A percentile compares a stretch with the other conserved stretches of the same genome.
phyloP scores from a whole-genome alignment of 495 filamentous ascomycete species.

The Aspergillus coremiiformis region DNA sequence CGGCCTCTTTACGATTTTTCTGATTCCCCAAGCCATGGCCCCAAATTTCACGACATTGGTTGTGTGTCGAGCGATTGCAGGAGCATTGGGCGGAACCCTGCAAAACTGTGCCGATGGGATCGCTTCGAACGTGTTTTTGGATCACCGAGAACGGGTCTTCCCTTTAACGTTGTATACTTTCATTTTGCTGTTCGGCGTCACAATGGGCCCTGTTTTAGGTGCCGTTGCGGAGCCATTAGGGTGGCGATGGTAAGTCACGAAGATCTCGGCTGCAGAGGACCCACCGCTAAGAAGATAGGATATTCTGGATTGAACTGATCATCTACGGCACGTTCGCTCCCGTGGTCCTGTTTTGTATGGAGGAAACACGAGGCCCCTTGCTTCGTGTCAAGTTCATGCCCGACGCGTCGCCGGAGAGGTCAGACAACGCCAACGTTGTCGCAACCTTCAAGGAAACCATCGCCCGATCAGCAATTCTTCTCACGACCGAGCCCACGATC shows the following conservation, averaged over 20 bases:
- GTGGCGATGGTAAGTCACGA: slow-evolving; percentile 6
- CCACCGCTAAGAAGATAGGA: slow-evolving; percentile 1
- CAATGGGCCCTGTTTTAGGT: slow-evolving; percentile 7
- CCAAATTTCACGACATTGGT: slow-evolving; percentile 18
- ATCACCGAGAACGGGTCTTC: slow-evolving; percentile 3
- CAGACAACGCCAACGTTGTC: background rate
- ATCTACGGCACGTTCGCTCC: slow-evolving; percentile 3
- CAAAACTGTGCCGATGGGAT: slow-evolving; percentile 10
- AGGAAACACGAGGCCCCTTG: slow-evolving; percentile 5
- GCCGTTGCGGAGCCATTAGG: slow-evolving; percentile 4
- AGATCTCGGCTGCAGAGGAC: background rate
- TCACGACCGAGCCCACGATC: slow-evolving; percentile 8
- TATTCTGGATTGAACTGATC: slow-evolving; percentile 14
- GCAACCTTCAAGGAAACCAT: slow-evolving; percentile 7
- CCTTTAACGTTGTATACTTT: slow-evolving; percentile 8
- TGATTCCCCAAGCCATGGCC: slow-evolving; percentile 18
- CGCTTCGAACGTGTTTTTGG: slow-evolving; percentile 6
- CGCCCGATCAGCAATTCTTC: slow-evolving; percentile 4
- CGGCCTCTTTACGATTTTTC: slow-evolving; percentile 12
- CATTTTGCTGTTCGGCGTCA: slow-evolving; percentile 7
- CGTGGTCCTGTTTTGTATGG: slow-evolving; percentile 3
- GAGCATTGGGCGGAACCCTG: slow-evolving; percentile 11
- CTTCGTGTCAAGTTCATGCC: background rate
- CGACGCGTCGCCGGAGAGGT: background rate
- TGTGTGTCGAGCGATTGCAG: slow-evolving; percentile 14